phyloP scores from a whole-genome alignment of 345 rosid species.

The Populus alba region DNA sequence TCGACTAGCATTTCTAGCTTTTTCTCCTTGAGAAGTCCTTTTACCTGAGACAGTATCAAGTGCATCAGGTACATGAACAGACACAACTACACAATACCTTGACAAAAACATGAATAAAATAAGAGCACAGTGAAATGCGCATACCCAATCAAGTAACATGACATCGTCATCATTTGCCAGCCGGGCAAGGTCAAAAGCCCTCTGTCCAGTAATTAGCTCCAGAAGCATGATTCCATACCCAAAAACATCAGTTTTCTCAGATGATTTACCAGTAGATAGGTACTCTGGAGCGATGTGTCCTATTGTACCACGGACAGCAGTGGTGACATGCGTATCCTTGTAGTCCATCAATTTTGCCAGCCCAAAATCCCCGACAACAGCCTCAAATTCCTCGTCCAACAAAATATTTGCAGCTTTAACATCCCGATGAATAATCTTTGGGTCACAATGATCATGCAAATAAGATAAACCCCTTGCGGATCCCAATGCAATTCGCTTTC shows the following conservation, averaged over 20 bases:
- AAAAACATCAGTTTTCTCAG: conserved; percentile 95
- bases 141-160: conserved; percentile 98
- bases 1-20: conserved; percentile 91
- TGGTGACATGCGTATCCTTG: conserved; percentile 96
- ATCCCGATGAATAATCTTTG: conserved; percentile 95
- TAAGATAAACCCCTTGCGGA: conserved; percentile 95
- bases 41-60: conserved; percentile 49
- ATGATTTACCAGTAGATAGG: conserved; percentile 92
- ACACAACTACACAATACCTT: not conserved
- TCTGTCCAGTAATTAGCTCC: conserved; percentile 91
- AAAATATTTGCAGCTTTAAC: conserved; percentile 97
- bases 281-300: conserved; percentile 98
- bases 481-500: conserved; percentile 86
- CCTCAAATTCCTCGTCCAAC: conserved; percentile 94
- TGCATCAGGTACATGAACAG: not conserved
- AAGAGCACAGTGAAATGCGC: not conserved
- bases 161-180: conserved; percentile 95
- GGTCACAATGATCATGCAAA: conserved; percentile 97
- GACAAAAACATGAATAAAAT: not conserved
- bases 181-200: conserved; percentile 97
- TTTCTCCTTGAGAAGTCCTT: conserved; percentile 92
- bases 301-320: conserved; percentile 94
- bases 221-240: conserved; percentile 97
- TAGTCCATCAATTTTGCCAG: conserved; percentile 96
- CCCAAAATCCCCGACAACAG: conserved; percentile 97